These are phyloP conservation scores for Vitis riparia DNA, from an alignment of 164 flowering plant genomes.

Conservation along the genomic window DNA sequence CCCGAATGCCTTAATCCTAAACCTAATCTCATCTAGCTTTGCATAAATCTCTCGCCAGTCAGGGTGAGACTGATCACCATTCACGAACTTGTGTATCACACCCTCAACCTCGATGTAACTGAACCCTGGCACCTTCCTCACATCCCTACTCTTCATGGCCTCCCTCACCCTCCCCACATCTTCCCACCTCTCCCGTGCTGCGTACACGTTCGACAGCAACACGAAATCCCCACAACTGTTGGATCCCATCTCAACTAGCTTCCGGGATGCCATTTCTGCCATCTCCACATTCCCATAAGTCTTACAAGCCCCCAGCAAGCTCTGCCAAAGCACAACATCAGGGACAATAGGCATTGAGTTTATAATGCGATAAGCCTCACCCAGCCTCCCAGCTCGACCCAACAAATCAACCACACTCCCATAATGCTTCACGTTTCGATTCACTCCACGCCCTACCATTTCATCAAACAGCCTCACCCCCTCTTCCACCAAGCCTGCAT, in stretches of 20 bases:
- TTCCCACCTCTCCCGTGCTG: constrained; percentile 66
- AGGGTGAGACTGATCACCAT: constrained; percentile 63
- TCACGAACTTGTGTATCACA: constrained; percentile 56
- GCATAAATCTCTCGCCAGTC: constrained; percentile 55
- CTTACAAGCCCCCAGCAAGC: constrained; percentile 73
- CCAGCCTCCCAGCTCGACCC: constrained; percentile 73
- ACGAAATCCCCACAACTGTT: constrained; percentile 73
- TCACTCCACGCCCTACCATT: constrained; percentile 46
- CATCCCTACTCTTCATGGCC: constrained; percentile 67
- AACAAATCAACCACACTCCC: constrained; percentile 80
- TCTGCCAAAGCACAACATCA: constrained; percentile 85
- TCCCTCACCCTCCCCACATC: constrained; percentile 81
- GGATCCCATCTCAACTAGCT: constrained; percentile 75
- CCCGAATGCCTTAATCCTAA: constrained; percentile 56
- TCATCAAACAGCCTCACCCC: constrained; percentile 56
- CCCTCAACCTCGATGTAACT: constrained; percentile 76
- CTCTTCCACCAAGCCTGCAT: constrained; percentile 76
- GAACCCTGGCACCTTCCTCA: constrained; percentile 83
- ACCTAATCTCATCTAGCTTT: constrained; percentile 77
- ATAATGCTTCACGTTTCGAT: constrained; percentile 71
- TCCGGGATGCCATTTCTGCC: constrained; percentile 68
- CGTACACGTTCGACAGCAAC: constrained; percentile 78
- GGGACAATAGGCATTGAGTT: constrained; percentile 59
- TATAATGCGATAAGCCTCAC: constrained; percentile 60
- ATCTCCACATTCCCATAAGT: constrained; percentile 70